Base-by-base conservation (phyloP, 1,139 yeast species). In the Hansenula lynferdii region DNA sequence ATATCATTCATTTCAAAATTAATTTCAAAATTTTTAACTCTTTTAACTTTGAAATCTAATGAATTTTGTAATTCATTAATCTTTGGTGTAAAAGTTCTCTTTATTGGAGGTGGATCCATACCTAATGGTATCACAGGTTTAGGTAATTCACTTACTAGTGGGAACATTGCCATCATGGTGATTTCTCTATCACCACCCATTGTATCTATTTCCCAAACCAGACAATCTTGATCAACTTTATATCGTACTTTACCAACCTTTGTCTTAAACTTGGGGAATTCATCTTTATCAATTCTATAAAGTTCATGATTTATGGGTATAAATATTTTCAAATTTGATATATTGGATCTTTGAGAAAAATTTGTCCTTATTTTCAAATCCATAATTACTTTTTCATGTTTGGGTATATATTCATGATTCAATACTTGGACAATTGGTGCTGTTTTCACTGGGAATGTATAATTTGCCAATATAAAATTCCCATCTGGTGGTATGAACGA, bases 401-500 rank as follows among this genome's bases (percentile, higher is more conserved):
- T 43, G 60, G 53, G 64, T 65, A 39, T 57, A 60, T 8, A 73
- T 56, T 21, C 40, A 25, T 39, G 58, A 17, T 48, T 47, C 40
- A 44, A 76, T 11, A 77, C 60, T 47, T 70, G 48, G 1, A 50
- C 15, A 1, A 47, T 21, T 4, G 53, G 53, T 27, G 36, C 27
- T 6, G 48, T 37, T 17, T 42, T 42, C 11, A 50, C 40, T 14
- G 44, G 46, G n/a, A 65, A 40, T 31, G 62, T 58, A 36, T 67
- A 77, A 14, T 76, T 70, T 42, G 80, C 74, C 28, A 85, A 67
- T 17, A 73, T 69, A 56, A 84, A 83, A 44, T 75, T 77, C 0
- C 90, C 92, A 62, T 84, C 95, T 4, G 92, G 94, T 8, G 95
- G 94, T 25, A 80, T 73, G 51, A 85, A 84, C 11, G 79, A 73